A percentile compares a stretch with the other conserved stretches of the same genome.
Evolutionary conservation across 2,329 filamentous ascomycete genomes (phyloP).

Genomic region (Fusarium camptoceras): DNA sequence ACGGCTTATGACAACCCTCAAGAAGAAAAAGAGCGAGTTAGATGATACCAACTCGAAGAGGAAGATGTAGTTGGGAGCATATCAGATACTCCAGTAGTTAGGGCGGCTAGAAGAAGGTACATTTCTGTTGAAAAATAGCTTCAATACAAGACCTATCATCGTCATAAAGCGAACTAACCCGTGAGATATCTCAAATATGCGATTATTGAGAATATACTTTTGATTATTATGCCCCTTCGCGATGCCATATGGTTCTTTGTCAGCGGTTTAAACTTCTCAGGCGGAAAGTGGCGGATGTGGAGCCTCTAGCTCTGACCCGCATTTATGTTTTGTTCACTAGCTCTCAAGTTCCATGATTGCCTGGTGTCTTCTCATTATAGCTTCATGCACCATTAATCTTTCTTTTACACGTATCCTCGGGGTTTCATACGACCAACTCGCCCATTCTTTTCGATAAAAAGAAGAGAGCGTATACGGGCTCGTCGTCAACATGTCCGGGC

Average conservation of each 20-base stretch:
- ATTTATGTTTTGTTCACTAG: conserved; percentile 25
- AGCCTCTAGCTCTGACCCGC: conserved; percentile 23
- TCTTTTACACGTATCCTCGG: not conserved
- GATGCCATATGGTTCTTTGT: conserved; percentile 68
- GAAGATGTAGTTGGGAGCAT: conserved; percentile 42
- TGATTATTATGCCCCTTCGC: conserved; percentile 19
- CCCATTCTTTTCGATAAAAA: conserved; percentile 4
- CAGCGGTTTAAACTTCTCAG: conserved; percentile 71
- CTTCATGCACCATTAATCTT: conserved; percentile 14
- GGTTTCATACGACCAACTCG: not conserved
- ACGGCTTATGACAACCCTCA: conserved; percentile 49
- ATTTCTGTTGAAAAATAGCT: conserved; percentile 27
- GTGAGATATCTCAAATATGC: conserved; percentile 21
- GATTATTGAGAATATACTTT: conserved; percentile 25
- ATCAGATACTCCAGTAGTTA: conserved; percentile 29
- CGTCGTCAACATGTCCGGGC: conserved; percentile 63
- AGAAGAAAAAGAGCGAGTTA: conserved; percentile 37
- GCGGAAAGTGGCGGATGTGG: conserved; percentile 22
- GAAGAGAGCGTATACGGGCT: conserved; percentile 28
- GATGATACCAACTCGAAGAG: conserved; percentile 25
- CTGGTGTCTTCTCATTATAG: conserved; percentile 20
- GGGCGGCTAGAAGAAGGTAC: conserved; percentile 20
- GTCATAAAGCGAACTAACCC: conserved; percentile 30
- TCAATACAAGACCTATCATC: conserved; percentile 9
- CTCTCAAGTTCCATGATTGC: conserved; percentile 27